phyloP scores from a whole-genome alignment of 129 eudicot species.

The Deinandra increscens region DNA sequence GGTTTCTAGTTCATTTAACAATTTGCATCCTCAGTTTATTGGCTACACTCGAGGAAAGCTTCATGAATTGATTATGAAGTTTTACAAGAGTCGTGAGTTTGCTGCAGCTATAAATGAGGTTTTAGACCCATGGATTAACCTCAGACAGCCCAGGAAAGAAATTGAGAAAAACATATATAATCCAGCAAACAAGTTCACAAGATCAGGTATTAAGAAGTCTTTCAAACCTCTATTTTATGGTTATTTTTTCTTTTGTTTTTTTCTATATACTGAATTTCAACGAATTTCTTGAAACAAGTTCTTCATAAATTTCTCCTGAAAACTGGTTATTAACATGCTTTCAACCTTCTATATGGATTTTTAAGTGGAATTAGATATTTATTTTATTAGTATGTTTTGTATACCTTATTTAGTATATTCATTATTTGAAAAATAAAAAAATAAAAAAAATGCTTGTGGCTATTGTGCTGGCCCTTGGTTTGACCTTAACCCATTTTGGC shows the following conservation, averaged over 20 bases:
- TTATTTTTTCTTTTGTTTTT: not conserved
- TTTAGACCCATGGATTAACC: slow-evolving; percentile 89
- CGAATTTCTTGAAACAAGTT: not conserved
- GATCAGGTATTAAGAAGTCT: slow-evolving; percentile 49
- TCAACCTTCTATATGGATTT: slow-evolving; percentile 3
- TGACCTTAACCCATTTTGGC: not conserved
- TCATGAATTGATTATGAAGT: slow-evolving; percentile 93
- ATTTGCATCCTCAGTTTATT: slow-evolving; percentile 86
- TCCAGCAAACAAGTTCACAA: slow-evolving; percentile 32
- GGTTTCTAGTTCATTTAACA: slow-evolving; percentile 46
- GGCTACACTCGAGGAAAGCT: slow-evolving; percentile 94
- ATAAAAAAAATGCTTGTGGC: not conserved
- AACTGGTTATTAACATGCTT: not conserved
- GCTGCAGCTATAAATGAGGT: slow-evolving; percentile 97
- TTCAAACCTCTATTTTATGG: not conserved
- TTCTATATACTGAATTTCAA: not conserved
- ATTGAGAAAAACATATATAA: slow-evolving; percentile 58
- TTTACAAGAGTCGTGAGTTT: slow-evolving; percentile 90
- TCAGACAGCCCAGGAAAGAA: slow-evolving; percentile 82
- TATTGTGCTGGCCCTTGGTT: not conserved
- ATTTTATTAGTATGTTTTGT: not conserved
- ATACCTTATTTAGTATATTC: not conserved
- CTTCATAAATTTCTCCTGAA: not conserved
- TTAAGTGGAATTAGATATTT: not conserved
- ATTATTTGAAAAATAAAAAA: not conserved